Evolutionary conservation across 768 basidiomycete genomes (phyloP).

Genomic region (Tulasnella calospora): DNA sequence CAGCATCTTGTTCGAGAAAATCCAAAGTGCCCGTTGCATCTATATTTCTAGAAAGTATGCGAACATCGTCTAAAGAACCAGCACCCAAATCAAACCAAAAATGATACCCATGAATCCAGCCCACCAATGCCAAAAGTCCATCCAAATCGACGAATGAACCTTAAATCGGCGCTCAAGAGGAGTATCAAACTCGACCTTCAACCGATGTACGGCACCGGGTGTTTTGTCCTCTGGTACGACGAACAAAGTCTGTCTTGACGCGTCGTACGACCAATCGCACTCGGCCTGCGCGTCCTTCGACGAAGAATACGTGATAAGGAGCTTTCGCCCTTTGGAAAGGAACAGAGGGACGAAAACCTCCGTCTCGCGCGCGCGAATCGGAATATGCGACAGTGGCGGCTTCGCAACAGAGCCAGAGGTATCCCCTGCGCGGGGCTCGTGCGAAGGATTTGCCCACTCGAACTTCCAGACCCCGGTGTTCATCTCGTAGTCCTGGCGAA

Average conservation of each 20-base stretch:
- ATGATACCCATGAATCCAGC: neutral
- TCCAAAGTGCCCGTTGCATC: neutral
- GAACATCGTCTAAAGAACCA: neutral
- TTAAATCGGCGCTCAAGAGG: conserved; percentile 37
- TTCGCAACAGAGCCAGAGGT: conserved; percentile 31
- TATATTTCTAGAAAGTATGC: neutral
- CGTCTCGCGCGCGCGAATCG: conserved; percentile 54
- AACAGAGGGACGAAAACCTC: conserved; percentile 74
- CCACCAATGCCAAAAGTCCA: conserved; percentile 20
- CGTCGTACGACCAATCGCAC: conserved; percentile 52
- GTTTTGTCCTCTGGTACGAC: conserved; percentile 46
- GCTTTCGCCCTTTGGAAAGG: conserved; percentile 52
- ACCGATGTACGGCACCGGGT: conserved; percentile 46
- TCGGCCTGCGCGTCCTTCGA: conserved; percentile 50
- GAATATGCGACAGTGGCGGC: conserved; percentile 44
- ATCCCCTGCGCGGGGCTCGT: neutral
- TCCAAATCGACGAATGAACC: conserved; percentile 10
- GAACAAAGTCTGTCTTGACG: conserved; percentile 66
- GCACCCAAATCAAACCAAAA: conserved; percentile 1
- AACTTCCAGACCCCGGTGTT: conserved; percentile 62
- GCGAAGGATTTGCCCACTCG: conserved; percentile 52
- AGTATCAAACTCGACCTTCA: conserved; percentile 55
- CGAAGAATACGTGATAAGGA: conserved; percentile 45
- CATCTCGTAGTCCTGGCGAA: conserved; percentile 70
- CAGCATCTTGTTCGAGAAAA: too few species aligned